These are phyloP conservation scores for Coemansia sp. DNA, from an alignment of 371 early-diverging fungal species.

Conservation along the genomic window DNA sequence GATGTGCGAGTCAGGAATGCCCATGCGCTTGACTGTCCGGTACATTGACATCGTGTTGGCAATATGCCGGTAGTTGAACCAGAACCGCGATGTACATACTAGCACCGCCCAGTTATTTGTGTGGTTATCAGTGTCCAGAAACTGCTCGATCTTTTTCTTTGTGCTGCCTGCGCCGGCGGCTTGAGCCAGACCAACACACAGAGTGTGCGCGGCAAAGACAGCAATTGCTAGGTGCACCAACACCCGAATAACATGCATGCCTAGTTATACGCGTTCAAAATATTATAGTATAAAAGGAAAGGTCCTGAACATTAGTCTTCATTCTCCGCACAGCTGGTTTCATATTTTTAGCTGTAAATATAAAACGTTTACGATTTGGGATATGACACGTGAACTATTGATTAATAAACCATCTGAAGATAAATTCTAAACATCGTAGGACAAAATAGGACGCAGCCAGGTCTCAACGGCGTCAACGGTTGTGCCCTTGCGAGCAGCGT, in stretches of 20 bases:
- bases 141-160: background rate
- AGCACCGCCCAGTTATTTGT: conserved; percentile 98
- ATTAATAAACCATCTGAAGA: no score
- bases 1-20: conserved; percentile 96
- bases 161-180: background rate
- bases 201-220: background rate
- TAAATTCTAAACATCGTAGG: conserved; percentile 62
- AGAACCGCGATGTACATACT: conserved; percentile 94
- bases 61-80: conserved; percentile 96
- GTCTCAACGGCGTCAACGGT: conserved; percentile 73
- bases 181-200: background rate
- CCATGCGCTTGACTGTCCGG: conserved; percentile 95
- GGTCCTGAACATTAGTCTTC: background rate
- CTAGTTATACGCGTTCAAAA: background rate
- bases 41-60: conserved; percentile 95
- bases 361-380: background rate
- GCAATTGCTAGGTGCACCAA: conserved; percentile 1
- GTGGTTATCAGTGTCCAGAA: conserved; percentile 67
- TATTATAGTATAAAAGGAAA: no score
- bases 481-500: conserved; percentile 75
- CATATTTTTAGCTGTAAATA: background rate
- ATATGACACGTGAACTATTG: background rate
- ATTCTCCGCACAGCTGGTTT: background rate
- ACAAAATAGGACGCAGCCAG: conserved; percentile 82
- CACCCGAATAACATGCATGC: conserved; percentile 2